Conservation (phyloP, 1,139 yeast species). For the Yamadazyma dendronema region DNA sequence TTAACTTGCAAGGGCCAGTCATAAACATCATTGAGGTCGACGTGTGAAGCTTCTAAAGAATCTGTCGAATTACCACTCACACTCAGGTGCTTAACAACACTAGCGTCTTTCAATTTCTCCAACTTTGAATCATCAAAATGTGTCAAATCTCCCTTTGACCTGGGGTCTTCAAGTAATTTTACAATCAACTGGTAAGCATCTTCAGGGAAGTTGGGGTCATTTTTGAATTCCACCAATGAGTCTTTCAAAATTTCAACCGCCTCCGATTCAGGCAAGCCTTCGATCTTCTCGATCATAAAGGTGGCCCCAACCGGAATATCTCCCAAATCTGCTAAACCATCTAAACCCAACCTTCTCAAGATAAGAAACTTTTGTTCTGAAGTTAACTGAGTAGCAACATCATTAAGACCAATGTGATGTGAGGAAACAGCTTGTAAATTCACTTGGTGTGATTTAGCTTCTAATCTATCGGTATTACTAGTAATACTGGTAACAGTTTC, state of each 20-base stretch:
- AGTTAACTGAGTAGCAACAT: slow-evolving; percentile 26
- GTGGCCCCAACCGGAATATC: slow-evolving; percentile 26
- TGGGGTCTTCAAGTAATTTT: slow-evolving; percentile 21
- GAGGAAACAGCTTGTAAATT: slow-evolving; percentile 20
- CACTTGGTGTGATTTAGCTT: slow-evolving; percentile 19
- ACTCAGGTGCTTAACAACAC: background rate
- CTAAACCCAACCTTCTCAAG: slow-evolving; percentile 27
- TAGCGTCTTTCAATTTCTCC: background rate
- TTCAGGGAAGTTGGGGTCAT: slow-evolving; percentile 25
- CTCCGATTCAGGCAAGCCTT: slow-evolving; percentile 20
- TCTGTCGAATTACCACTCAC: background rate
- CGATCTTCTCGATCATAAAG: slow-evolving; percentile 31
- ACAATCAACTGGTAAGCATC: slow-evolving; percentile 21
- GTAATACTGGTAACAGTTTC: slow-evolving; percentile 4
- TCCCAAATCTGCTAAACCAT: slow-evolving; percentile 25
- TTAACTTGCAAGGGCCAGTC: slow-evolving; percentile 29
- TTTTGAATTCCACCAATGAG: slow-evolving; percentile 19
- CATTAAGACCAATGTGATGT: slow-evolving; percentile 21
- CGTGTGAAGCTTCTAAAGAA: slow-evolving; percentile 7
- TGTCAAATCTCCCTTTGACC: background rate
- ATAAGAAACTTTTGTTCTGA: slow-evolving; percentile 26
- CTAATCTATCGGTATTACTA: slow-evolving; percentile 5
- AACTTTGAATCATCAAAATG: background rate
- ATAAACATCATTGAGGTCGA: slow-evolving; percentile 11
- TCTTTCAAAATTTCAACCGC: slow-evolving; percentile 21